Evolutionary conservation across 768 basidiomycete genomes (phyloP).

Genomic region (Boletus speciosus): DNA sequence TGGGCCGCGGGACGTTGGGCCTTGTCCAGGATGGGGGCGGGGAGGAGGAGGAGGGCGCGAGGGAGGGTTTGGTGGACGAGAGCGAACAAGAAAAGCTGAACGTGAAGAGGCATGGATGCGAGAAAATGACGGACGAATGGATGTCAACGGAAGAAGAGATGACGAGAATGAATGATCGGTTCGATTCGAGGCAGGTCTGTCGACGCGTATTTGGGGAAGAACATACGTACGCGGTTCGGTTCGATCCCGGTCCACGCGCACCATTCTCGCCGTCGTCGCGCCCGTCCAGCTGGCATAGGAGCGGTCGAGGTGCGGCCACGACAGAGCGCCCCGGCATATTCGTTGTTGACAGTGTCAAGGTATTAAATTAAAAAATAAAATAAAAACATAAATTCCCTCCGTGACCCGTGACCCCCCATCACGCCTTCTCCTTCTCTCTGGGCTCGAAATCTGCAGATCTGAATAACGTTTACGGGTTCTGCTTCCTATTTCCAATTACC

Average conservation of each 20-base stretch:
- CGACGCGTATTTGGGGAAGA: conserved; percentile 29
- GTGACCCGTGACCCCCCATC: conserved; percentile 21
- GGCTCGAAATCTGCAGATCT: conserved; percentile 31
- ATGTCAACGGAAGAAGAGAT: conserved; percentile 12
- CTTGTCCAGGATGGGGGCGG: conserved; percentile 36
- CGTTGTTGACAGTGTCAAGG: too few species aligned
- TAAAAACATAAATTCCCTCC: background rate
- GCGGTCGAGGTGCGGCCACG: background rate
- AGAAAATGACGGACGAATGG: conserved; percentile 1
- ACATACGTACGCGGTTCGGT: conserved; percentile 20
- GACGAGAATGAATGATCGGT: conserved; percentile 28
- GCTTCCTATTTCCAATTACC: conserved; percentile 33
- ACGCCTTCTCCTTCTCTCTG: conserved; percentile 13
- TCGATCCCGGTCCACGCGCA: conserved; percentile 6
- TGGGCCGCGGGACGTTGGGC: conserved; percentile 28
- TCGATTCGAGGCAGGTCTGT: conserved; percentile 21
- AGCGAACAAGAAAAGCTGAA: conserved; percentile 20
- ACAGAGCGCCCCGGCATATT: conserved; percentile 1
- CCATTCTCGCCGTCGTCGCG: conserved; percentile 3
- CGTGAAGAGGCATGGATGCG: too few species aligned
- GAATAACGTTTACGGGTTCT: conserved; percentile 24
- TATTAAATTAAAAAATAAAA: background rate
- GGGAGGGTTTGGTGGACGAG: conserved; percentile 7
- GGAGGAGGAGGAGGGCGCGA: conserved; percentile 15
- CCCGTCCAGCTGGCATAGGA: conserved; percentile 8